phyloP scores from a whole-genome alignment of 192 early-diverging fungal genomes.

The Coemansia sp. region DNA sequence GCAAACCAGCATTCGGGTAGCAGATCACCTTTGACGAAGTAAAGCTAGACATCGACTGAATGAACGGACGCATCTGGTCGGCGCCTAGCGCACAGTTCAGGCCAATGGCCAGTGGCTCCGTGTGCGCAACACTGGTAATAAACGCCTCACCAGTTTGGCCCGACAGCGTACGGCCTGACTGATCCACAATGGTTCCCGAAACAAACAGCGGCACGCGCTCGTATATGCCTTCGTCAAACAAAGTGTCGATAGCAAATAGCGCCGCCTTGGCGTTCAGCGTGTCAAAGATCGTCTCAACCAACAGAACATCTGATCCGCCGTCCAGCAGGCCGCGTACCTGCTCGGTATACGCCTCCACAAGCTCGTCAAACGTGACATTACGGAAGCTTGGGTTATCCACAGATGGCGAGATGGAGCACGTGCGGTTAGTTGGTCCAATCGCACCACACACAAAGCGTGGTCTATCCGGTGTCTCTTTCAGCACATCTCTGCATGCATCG shows the following conservation, averaged over 20 bases:
- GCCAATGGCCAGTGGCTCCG: constrained; percentile 84
- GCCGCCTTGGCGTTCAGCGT: constrained; percentile 98
- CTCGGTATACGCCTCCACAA: constrained; percentile 88
- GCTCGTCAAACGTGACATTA: constrained; percentile 92
- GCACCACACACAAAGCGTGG: constrained; percentile 92
- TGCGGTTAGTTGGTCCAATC: constrained; percentile 92
- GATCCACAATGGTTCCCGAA: constrained; percentile 95
- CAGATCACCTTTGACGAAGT: constrained; percentile 83
- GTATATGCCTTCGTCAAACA: constrained; percentile 80
- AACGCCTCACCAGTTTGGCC: constrained; percentile 98
- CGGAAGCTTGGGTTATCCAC: constrained; percentile 94
- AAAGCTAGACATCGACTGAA: constrained; percentile 85
- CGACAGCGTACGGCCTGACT: constrained; percentile 91
- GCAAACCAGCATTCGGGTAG: constrained; percentile 96
- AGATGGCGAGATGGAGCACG: constrained; percentile 93
- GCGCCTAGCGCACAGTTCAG: constrained; percentile 88
- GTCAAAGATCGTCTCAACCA: constrained; percentile 98
- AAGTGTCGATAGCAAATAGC: constrained; percentile 83
- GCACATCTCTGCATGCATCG: constrained; percentile 78
- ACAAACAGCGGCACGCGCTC: constrained; percentile 69
- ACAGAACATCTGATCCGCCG: constrained; percentile 87
- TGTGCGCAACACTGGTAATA: constrained; percentile 78
- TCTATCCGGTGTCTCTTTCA: constrained; percentile 67
- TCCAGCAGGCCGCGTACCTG: constrained; percentile 90
- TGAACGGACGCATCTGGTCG: constrained; percentile 92